Evolutionary conservation across 371 early-diverging fungal species (phyloP).

Genomic region (Coemansia sp.): DNA sequence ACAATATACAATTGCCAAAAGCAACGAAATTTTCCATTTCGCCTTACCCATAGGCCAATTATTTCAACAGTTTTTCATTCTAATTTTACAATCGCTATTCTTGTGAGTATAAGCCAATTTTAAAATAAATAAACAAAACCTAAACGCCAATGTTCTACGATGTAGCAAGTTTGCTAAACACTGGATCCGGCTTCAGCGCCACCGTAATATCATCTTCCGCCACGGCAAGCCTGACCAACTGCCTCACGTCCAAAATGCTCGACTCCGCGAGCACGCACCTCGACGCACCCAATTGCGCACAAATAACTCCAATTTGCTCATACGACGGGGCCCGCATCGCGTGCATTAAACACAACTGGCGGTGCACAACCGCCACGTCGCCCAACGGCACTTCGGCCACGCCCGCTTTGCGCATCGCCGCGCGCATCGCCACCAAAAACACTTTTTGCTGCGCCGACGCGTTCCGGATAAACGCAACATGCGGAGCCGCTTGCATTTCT

Average conservation of each 20-base stretch:
- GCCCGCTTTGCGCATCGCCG: constrained; percentile 65
- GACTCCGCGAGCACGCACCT: constrained; percentile 64
- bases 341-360: constrained; percentile 67
- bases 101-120: no score
- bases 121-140: not conserved
- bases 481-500: constrained; percentile 80
- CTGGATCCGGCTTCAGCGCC: constrained; percentile 66
- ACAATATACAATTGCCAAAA: no score
- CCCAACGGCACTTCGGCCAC: constrained; percentile 73
- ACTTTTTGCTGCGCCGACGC: constrained; percentile 81
- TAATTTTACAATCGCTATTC: no score
- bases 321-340: constrained; percentile 61
- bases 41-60: no score
- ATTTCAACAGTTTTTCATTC: no score
- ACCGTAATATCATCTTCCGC: constrained; percentile 72
- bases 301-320: constrained; percentile 65
- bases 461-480: constrained; percentile 67
- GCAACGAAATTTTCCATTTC: no score
- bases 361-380: constrained; percentile 62
- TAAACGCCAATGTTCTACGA: constrained; percentile 11
- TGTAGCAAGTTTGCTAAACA: constrained; percentile 56
- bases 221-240: constrained; percentile 68
- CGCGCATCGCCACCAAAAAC: constrained; percentile 72
- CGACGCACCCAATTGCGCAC: constrained; percentile 68
- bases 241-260: constrained; percentile 68